A percentile compares a stretch with the other conserved stretches of the same genome.
Evolutionary conservation across 345 rosid species (phyloP).

Genomic region (Murraya paniculata): DNA sequence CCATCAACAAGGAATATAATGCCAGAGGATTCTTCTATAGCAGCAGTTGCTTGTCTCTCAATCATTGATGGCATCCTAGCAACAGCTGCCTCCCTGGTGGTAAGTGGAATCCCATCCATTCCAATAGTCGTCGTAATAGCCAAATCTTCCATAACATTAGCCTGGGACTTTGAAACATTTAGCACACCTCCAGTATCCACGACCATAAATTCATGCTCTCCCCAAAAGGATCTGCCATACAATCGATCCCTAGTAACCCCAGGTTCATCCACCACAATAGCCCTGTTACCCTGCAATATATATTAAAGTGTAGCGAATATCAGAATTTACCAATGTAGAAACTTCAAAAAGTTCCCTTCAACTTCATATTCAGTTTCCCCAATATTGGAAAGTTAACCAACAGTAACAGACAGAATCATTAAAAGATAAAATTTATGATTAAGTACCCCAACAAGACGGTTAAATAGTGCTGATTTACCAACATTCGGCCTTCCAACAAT

Average conservation of each 20-base stretch:
- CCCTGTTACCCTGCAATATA: slow-evolving; percentile 62
- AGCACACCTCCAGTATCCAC: slow-evolving; percentile 95
- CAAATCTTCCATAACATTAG: slow-evolving; percentile 73
- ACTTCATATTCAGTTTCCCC: neutral
- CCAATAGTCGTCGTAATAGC: slow-evolving; percentile 80
- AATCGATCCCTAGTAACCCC: slow-evolving; percentile 94
- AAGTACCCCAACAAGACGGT: slow-evolving; percentile 91
- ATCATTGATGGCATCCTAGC: slow-evolving; percentile 98
- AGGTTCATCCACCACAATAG: slow-evolving; percentile 97
- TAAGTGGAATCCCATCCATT: slow-evolving; percentile 87
- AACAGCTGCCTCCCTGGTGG: slow-evolving; percentile 85
- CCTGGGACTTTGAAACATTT: slow-evolving; percentile 71
- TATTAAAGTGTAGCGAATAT: neutral
- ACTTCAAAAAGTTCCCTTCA: neutral
- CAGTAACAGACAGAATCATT: neutral
- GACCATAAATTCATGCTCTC: slow-evolving; percentile 74
- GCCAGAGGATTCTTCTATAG: slow-evolving; percentile 83
- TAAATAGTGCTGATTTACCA: slow-evolving; percentile 92
- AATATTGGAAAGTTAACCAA: neutral
- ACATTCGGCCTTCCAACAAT: slow-evolving; percentile 97
- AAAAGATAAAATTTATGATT: neutral
- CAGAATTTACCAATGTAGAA: neutral
- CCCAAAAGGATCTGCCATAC: slow-evolving; percentile 94
- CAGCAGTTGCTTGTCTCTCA: slow-evolving; percentile 90
- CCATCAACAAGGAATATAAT: slow-evolving; percentile 91